Evolutionary conservation across 2,329 filamentous ascomycete species (phyloP).

Genomic region (Sporothrix brunneoviolacea): DNA sequence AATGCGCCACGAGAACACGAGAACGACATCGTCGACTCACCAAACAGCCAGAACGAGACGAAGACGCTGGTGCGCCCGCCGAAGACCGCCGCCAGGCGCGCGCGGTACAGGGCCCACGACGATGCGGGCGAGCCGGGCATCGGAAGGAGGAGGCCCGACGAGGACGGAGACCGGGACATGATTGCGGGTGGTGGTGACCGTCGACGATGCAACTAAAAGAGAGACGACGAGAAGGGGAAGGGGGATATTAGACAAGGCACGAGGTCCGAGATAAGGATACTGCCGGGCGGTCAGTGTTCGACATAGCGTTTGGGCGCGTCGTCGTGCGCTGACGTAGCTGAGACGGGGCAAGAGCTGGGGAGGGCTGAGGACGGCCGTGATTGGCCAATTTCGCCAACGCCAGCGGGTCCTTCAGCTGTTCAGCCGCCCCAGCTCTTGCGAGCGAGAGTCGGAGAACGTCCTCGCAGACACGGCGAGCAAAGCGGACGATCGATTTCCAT

Average conservation of each 20-base stretch:
- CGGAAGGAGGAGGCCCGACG: constrained; percentile 42
- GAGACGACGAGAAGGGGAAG: not conserved
- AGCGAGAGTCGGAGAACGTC: too few species aligned
- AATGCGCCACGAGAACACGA: too few species aligned
- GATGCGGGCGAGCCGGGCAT: constrained; percentile 53
- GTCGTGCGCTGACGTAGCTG: not conserved
- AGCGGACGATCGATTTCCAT: too few species aligned
- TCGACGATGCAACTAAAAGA: not conserved
- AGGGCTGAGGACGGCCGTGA: too few species aligned
- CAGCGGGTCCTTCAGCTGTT: too few species aligned
- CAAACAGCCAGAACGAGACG: constrained; percentile 87
- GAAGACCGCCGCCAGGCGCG: constrained; percentile 57
- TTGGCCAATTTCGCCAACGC: too few species aligned
- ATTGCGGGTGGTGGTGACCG: not conserved
- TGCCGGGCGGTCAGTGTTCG: constrained; percentile 15
- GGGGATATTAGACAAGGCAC: not conserved
- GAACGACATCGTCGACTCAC: too few species aligned
- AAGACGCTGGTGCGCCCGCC: constrained; percentile 62
- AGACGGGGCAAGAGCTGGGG: too few species aligned
- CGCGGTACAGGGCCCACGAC: constrained; percentile 67
- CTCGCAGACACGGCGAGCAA: too few species aligned
- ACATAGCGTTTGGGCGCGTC: not conserved
- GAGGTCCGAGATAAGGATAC: constrained; percentile 13
- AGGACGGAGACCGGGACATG: constrained; percentile 34
- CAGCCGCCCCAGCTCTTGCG: too few species aligned